Base-by-base conservation (phyloP, 495 filamentous ascomycete genomes). In the Talaromyces wortmannii region DNA sequence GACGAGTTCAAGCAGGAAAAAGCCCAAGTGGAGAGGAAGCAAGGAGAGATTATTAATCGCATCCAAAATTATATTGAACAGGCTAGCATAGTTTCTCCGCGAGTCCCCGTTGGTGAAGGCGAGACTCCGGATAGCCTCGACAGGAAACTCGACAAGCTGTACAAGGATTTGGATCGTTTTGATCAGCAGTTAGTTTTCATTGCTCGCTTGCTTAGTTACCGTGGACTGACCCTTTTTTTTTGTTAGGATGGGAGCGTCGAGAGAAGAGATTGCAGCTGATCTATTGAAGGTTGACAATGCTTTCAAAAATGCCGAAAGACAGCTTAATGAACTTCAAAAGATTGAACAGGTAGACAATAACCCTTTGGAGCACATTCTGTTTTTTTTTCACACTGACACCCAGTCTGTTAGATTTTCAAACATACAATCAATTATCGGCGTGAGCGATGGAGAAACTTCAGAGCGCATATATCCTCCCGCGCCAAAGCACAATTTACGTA, bases 401-500 rank as follows among this genome's bases (percentile, higher is more conserved):
- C 6, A 12, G 5, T 12, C 11, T 31, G 29, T 15, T 57, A 82
- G 74, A 63, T 70, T 0, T 74, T 96, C 31, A 86, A 85, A 67
- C 60, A 75, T 13, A 81, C 90, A 0, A 78, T 95, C 31, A 70
- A 76, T 31, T 72, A 88, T 50, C 88, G 94, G 4, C 79, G 85
- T 43, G 73, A 81, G 29, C 85, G 90, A 57, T 97, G 90, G 88
- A 72, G 79, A 53, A 77, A 82, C 50, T 97, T 99, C 68, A 85
- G 91, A 59, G 73, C 80, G 11, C 82, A 84, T 58, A 97, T 99
- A 56, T 89, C 90, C 10, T 83, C 83, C 11, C 83, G 90, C 50
- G 91, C 92, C 29, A 84, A 91, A 48, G 83, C 84, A 15, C 90
- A 89, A 57, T 99, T 99, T 64, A 85, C 79, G 43, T 94, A 91